phyloP scores from a whole-genome alignment of 345 rosid species.

The Lenwebbia sp. region DNA sequence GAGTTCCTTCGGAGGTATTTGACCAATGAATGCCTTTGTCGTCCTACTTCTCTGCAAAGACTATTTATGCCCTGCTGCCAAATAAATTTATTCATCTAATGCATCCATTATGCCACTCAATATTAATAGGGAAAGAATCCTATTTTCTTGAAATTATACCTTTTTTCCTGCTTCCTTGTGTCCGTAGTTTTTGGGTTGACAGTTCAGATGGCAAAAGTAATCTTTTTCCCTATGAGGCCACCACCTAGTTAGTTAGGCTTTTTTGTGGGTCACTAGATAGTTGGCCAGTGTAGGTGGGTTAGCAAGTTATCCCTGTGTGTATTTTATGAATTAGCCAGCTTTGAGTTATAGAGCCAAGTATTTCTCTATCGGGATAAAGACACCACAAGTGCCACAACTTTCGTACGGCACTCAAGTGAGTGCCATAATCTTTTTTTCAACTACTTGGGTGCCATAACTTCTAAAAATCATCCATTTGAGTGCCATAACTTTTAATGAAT shows the following conservation, averaged over 20 bases:
- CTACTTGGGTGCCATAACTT: too few relatives aligned
- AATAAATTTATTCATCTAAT: neutral
- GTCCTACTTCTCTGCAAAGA: neutral
- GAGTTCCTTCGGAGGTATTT: slow-evolving; percentile 86
- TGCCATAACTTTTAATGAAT: too few relatives aligned
- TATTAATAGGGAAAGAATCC: neutral
- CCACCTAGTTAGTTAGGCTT: neutral
- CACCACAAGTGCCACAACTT: too few relatives aligned
- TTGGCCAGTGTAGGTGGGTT: neutral
- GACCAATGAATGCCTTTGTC: neutral
- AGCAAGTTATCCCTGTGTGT: neutral
- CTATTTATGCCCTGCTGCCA: neutral
- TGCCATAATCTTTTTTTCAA: too few relatives aligned
- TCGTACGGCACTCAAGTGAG: too few relatives aligned
- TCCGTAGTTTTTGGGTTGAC: neutral
- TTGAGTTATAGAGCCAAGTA: neutral
- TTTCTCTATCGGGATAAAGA: neutral
- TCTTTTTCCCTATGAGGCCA: neutral
- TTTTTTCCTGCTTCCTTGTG: neutral
- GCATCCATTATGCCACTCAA: neutral
- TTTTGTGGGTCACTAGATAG: neutral
- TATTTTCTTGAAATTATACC: neutral
- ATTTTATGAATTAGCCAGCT: neutral
- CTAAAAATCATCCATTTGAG: too few relatives aligned
- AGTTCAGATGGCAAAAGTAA: neutral